A percentile compares a stretch with the other conserved stretches of the same genome.
phyloP scores from a whole-genome alignment of 495 filamentous ascomycete species.

The Penicillium lagena region DNA sequence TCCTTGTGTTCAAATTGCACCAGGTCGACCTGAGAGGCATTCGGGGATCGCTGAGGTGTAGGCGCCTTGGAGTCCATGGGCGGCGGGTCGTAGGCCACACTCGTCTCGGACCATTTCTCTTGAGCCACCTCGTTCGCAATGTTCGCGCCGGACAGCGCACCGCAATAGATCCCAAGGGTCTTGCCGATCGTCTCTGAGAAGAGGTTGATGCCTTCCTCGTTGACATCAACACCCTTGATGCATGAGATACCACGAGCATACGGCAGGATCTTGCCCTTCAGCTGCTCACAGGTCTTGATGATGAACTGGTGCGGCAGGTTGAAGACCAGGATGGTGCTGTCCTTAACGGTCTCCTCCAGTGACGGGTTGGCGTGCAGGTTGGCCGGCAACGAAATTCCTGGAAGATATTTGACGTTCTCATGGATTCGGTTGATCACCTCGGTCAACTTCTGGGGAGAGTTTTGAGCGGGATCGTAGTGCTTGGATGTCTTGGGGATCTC shows the following conservation, averaged over 20 bases:
- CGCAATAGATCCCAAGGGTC: conserved; percentile 90
- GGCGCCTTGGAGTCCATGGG: conserved; percentile 69
- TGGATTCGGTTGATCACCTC: conserved; percentile 84
- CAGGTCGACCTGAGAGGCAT: conserved; percentile 51
- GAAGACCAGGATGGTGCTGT: conserved; percentile 85
- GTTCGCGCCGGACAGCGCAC: conserved; percentile 92
- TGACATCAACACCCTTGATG: conserved; percentile 95
- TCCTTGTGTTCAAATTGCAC: conserved; percentile 60
- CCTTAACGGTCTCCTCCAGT: conserved; percentile 70
- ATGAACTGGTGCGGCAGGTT: conserved; percentile 99
- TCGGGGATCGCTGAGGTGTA: conserved; percentile 53
- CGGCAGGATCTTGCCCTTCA: conserved; percentile 83
- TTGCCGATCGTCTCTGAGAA: conserved; percentile 94
- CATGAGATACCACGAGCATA: conserved; percentile 93
- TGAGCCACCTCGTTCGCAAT: conserved; percentile 91
- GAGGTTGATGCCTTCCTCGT: conserved; percentile 69
- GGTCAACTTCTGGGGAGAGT: conserved; percentile 76
- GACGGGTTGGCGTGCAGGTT: conserved; percentile 91
- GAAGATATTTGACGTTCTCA: conserved; percentile 97
- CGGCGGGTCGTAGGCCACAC: conserved; percentile 92
- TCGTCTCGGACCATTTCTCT: conserved; percentile 96
- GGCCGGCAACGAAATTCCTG: conserved; percentile 70
- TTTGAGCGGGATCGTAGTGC: conserved; percentile 49
- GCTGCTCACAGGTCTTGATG: conserved; percentile 71
- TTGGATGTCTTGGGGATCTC: conserved; percentile 58